phyloP scores from a whole-genome alignment of 345 rosid species.

The Geranium rotundifolium region DNA sequence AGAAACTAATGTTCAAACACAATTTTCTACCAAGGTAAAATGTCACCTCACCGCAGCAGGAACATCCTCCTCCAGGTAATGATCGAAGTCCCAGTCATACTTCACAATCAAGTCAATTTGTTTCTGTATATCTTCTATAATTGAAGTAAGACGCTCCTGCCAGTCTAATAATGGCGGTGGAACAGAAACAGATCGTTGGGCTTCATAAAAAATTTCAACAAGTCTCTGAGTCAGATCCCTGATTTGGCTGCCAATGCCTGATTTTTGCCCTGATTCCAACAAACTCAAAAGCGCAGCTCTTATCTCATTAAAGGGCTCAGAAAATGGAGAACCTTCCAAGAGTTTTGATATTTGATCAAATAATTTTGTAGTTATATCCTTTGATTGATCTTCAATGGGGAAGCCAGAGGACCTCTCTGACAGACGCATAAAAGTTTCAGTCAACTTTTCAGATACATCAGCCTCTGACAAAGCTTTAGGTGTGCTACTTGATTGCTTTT shows the following conservation, averaged over 20 bases:
- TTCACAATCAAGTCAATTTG: conserved; percentile 46
- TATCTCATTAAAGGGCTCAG: conserved; percentile 63
- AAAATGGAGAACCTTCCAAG: conserved; percentile 59
- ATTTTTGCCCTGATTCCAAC: conserved; percentile 37
- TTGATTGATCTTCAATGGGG: conserved; percentile 78
- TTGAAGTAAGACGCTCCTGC: conserved; percentile 29
- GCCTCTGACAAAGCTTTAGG: conserved; percentile 1
- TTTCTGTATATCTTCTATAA: conserved; percentile 39
- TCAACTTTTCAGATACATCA: conserved; percentile 35
- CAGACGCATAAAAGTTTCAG: conserved; percentile 69
- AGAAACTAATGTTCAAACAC: neutral
- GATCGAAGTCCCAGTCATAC: conserved; percentile 88
- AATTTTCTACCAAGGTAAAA: conserved; percentile 15
- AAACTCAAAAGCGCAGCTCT: conserved; percentile 55
- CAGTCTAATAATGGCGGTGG: conserved; percentile 18
- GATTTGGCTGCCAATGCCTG: conserved; percentile 16
- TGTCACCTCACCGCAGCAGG: conserved; percentile 91
- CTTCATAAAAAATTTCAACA: conserved; percentile 17
- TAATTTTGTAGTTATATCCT: conserved; percentile 57
- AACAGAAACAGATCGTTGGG: conserved; percentile 14
- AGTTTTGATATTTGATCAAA: conserved; percentile 72
- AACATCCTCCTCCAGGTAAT: conserved; percentile 69
- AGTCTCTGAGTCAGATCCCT: conserved; percentile 21
- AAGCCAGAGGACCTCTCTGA: conserved; percentile 84
- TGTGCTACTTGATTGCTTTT: neutral